phyloP scores from a whole-genome alignment of 2,329 filamentous ascomycete species.

The Ciborinia camelliae region DNA sequence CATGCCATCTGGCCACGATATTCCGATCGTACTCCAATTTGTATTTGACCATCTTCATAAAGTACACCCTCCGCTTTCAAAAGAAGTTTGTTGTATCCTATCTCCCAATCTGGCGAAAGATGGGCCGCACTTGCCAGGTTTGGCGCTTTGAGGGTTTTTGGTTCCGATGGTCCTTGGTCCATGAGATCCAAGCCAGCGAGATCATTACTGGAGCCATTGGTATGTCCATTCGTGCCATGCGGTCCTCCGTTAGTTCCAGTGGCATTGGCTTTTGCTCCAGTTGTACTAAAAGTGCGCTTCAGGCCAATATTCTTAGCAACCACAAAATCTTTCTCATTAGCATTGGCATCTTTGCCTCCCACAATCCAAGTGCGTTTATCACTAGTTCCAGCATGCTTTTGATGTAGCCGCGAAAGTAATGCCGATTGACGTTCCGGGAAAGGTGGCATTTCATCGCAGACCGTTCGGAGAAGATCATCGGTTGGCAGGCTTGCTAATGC shows the following conservation, averaged over 20 bases:
- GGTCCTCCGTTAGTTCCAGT: slow-evolving; percentile 46
- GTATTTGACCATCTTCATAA: slow-evolving; percentile 92
- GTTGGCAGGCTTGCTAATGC: slow-evolving; percentile 79
- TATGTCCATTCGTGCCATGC: slow-evolving; percentile 51
- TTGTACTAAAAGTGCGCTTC: slow-evolving; percentile 78
- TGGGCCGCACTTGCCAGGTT: slow-evolving; percentile 92
- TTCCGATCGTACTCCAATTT: slow-evolving; percentile 87
- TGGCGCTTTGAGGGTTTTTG: slow-evolving; percentile 60
- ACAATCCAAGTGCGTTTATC: slow-evolving; percentile 97
- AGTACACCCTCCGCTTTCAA: slow-evolving; percentile 80
- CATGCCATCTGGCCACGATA: slow-evolving; percentile 95
- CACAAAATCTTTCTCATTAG: slow-evolving; percentile 72
- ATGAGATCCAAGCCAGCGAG: slow-evolving; percentile 80
- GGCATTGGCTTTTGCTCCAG: slow-evolving; percentile 39
- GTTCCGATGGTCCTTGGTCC: slow-evolving; percentile 53
- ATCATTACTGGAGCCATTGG: slow-evolving; percentile 51
- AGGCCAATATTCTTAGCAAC: slow-evolving; percentile 78
- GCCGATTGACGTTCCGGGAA: slow-evolving; percentile 95
- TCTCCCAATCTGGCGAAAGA: slow-evolving; percentile 90
- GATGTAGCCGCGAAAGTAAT: slow-evolving; percentile 84
- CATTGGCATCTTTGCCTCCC: slow-evolving; percentile 92
- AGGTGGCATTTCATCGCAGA: slow-evolving; percentile 98
- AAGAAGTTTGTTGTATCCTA: slow-evolving; percentile 80
- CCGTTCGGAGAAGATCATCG: slow-evolving; percentile 86
- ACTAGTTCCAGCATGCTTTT: slow-evolving; percentile 88